A percentile compares a stretch with the other conserved stretches of the same genome.
Conservation (phyloP, 2,329 filamentous ascomycete genomes). For the Fusarium dimerum region DNA sequence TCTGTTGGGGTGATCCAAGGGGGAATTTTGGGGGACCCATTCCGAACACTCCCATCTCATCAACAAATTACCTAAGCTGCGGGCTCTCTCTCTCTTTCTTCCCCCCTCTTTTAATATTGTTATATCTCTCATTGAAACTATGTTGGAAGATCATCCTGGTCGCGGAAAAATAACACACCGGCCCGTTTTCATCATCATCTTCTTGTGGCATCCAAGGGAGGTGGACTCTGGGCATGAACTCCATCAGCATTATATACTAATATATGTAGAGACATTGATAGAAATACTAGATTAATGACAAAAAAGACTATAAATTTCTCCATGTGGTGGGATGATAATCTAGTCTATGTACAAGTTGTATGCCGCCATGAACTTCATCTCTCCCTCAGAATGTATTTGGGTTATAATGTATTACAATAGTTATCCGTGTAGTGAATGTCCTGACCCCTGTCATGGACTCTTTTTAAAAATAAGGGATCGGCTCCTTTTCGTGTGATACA, state of each 20-base stretch:
- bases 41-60: conserved; percentile 2
- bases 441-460: conserved; percentile 5
- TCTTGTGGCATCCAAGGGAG: no score
- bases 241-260: no score
- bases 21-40: conserved; percentile 24
- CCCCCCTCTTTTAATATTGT: no score
- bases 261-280: no score
- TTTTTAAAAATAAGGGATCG: conserved; percentile 12
- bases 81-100: neutral
- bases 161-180: conserved; percentile 21
- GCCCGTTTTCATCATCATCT: neutral
- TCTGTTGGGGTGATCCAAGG: conserved; percentile 27
- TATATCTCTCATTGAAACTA: no score
- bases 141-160: no score
- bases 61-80: conserved; percentile 6
- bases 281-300: neutral
- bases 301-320: neutral
- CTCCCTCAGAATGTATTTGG: neutral
- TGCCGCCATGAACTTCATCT: neutral
- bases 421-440: neutral
- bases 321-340: neutral
- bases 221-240: neutral
- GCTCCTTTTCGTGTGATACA: conserved; percentile 21
- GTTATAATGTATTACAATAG: neutral
- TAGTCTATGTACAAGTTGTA: neutral